Evolutionary conservation across 495 filamentous ascomycete genomes (phyloP).

Genomic region (Aspergillus olivimuriae): DNA sequence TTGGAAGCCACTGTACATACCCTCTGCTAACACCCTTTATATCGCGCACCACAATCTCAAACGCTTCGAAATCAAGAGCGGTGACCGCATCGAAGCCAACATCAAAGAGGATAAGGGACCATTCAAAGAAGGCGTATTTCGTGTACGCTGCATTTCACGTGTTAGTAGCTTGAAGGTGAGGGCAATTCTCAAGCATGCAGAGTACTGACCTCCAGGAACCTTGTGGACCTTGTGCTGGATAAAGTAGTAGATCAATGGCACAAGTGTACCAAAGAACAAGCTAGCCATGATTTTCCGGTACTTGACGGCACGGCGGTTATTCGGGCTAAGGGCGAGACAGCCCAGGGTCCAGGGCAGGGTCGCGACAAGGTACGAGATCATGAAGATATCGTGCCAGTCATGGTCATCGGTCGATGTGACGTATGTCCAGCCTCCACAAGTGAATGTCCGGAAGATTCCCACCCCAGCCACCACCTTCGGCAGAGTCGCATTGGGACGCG

Average conservation of each 20-base stretch:
- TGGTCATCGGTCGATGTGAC: constrained; percentile 98
- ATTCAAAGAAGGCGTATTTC: constrained; percentile 98
- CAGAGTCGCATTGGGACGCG: constrained; percentile 62
- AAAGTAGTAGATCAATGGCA: constrained; percentile 92
- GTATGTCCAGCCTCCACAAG: constrained; percentile 98
- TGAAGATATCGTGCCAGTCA: constrained; percentile 98
- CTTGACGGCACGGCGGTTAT: constrained; percentile 75
- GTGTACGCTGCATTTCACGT: constrained; percentile 81
- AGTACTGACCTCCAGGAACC: constrained; percentile 79
- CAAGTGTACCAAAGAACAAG: constrained; percentile 83
- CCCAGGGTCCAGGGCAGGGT: constrained; percentile 95
- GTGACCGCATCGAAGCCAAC: constrained; percentile 96
- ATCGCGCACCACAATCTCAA: constrained; percentile 87
- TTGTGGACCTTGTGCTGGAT: constrained; percentile 98
- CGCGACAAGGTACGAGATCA: constrained; percentile 95
- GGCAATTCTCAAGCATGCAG: neutral
- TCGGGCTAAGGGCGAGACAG: constrained; percentile 82
- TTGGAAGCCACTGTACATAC: constrained; percentile 98
- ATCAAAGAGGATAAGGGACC: constrained; percentile 90
- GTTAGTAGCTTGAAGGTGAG: constrained; percentile 10
- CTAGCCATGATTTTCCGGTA: constrained; percentile 81
- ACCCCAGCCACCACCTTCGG: constrained; percentile 77
- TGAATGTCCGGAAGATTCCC: constrained; percentile 83
- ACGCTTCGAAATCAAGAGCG: constrained; percentile 83
- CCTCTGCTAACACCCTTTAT: constrained; percentile 89